phyloP scores from a whole-genome alignment of 2,329 filamentous ascomycete species.

The Aureobasidium sp. region DNA sequence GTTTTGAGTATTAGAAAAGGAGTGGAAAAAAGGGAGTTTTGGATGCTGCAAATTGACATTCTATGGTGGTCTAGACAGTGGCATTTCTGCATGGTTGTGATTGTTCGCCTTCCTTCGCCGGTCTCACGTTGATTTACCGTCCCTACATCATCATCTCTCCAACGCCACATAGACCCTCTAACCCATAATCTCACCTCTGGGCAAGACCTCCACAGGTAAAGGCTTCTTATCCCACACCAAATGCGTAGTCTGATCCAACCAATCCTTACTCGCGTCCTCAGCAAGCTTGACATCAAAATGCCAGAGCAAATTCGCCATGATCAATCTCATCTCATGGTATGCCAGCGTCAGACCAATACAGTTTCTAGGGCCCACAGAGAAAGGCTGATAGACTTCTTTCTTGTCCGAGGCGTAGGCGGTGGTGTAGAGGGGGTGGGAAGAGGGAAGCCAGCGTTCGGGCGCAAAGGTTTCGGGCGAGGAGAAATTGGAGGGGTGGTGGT shows the following conservation, averaged over 20 bases:
- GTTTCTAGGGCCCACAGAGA: constrained; percentile 15
- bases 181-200: not conserved
- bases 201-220: not conserved
- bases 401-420: constrained; percentile 23
- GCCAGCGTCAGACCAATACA: constrained; percentile 8
- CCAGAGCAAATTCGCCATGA: constrained; percentile 6
- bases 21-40: not conserved
- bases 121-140: too few species aligned
- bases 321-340: constrained; percentile 6
- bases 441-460: constrained; percentile 28
- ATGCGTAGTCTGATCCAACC: constrained; percentile 2
- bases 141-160: not conserved
- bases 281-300: constrained; percentile 1
- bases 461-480: constrained; percentile 21
- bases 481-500: constrained; percentile 1
- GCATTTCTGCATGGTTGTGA: not conserved
- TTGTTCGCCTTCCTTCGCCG: not conserved
- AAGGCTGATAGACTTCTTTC: constrained; percentile 23
- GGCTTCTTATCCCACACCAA: constrained; percentile 11
- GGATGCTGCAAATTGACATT: not conserved
- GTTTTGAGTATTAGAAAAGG: not conserved
- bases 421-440: constrained; percentile 2
- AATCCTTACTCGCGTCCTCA: not conserved
- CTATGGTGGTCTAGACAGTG: not conserved
- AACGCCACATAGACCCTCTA: not conserved